These are phyloP conservation scores for Yamadazyma nakazawae DNA, from an alignment of 805 yeast genomes.

Conservation along the genomic window DNA sequence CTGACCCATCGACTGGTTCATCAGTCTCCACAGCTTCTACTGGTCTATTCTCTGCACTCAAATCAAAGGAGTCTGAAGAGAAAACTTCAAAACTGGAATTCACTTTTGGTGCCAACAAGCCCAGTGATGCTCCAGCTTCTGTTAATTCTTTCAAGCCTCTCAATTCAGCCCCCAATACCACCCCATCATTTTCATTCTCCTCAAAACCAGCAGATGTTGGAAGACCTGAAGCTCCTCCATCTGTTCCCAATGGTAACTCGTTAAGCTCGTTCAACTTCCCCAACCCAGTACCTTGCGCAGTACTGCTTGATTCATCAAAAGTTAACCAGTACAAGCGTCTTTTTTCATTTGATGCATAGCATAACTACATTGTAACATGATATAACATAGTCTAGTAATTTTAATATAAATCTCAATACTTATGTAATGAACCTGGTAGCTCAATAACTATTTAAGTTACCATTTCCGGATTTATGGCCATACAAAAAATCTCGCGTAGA, in stretches of 20 bases:
- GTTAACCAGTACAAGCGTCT: constrained; percentile 24
- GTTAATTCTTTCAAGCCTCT: background rate
- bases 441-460: too few species aligned
- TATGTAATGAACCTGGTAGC: too few species aligned
- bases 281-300: constrained; percentile 15
- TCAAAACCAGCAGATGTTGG: background rate
- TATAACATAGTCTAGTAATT: background rate
- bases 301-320: constrained; percentile 19
- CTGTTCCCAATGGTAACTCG: background rate
- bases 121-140: background rate
- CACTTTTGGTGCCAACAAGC: background rate
- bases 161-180: background rate
- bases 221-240: background rate
- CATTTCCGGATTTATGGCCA: too few species aligned
- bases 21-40: background rate
- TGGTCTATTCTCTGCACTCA: background rate
- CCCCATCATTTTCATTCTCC: background rate
- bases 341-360: constrained; percentile 20
- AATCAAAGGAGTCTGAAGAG: background rate
- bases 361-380: background rate
- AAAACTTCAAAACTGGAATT: background rate
- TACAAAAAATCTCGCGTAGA: background rate
- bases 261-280: constrained; percentile 21
- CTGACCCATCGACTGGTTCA: background rate
- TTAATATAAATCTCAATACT: background rate